Evolutionary conservation across 768 basidiomycete genomes (phyloP).

Genomic region (Boletus pseudopeckii): DNA sequence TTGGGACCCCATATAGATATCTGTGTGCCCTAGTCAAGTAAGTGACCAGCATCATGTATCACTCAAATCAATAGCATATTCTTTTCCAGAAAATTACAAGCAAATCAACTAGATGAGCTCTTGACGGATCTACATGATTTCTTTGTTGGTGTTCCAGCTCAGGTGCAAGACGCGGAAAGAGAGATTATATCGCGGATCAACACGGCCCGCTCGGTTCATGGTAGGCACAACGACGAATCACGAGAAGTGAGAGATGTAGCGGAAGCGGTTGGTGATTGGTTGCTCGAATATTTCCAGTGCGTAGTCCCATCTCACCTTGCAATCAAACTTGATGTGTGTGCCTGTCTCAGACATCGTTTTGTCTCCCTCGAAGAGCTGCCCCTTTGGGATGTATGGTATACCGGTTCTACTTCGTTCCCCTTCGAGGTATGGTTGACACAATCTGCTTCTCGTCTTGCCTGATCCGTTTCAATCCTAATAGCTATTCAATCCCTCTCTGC

Average conservation of each 20-base stretch:
- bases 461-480: slow-evolving; percentile 24
- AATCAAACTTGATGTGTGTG: background rate
- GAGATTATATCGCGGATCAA: slow-evolving; percentile 27
- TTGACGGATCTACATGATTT: slow-evolving; percentile 41
- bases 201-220: slow-evolving; percentile 16
- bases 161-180: slow-evolving; percentile 34
- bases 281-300: slow-evolving; percentile 50
- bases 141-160: slow-evolving; percentile 33
- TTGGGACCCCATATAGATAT: slow-evolving; percentile 42
- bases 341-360: slow-evolving; percentile 37
- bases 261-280: slow-evolving; percentile 44
- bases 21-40: slow-evolving; percentile 50
- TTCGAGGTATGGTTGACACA: slow-evolving; percentile 48
- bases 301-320: slow-evolving; percentile 10
- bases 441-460: background rate
- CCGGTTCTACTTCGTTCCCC: slow-evolving; percentile 59
- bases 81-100: slow-evolving; percentile 40
- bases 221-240: slow-evolving; percentile 18
- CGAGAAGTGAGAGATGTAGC: slow-evolving; percentile 19
- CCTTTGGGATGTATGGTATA: slow-evolving; percentile 76
- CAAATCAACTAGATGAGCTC: slow-evolving; percentile 34
- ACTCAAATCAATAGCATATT: slow-evolving; percentile 14
- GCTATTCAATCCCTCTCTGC: slow-evolving; percentile 69
- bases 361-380: slow-evolving; percentile 45
- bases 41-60: slow-evolving; percentile 10